phyloP scores from a whole-genome alignment of 2,329 filamentous ascomycete genomes.

The Paecilomyces variotii region DNA sequence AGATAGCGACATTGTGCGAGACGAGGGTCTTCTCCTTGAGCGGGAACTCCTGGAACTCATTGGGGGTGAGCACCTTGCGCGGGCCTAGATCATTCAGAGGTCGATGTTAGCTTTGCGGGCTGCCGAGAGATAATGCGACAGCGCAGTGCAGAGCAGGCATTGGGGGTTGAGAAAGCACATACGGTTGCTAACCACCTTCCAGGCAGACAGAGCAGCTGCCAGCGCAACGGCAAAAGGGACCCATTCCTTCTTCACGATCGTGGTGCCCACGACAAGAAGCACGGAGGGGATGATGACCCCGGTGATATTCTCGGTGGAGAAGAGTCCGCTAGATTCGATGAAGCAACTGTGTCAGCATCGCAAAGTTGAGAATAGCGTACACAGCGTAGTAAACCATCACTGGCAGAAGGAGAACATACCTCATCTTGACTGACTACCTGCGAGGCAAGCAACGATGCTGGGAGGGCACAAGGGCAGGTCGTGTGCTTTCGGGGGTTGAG shows the following conservation, averaged over 20 bases:
- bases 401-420: conserved; percentile 1
- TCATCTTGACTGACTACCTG: conserved; percentile 8
- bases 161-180: conserved; percentile 31
- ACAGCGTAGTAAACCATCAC: background rate
- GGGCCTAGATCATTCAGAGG: conserved; percentile 46
- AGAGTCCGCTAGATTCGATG: conserved; percentile 7
- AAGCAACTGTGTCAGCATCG: background rate
- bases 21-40: conserved; percentile 91
- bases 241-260: conserved; percentile 73
- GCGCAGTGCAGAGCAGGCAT: background rate
- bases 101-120: background rate
- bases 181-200: conserved; percentile 67
- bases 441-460: background rate
- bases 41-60: conserved; percentile 82
- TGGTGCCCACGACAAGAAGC: conserved; percentile 66
- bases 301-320: conserved; percentile 54
- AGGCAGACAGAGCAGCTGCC: conserved; percentile 58
- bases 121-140: background rate
- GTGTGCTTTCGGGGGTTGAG: background rate
- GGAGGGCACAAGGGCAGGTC: background rate
- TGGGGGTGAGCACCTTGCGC: conserved; percentile 77
- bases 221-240: conserved; percentile 60
- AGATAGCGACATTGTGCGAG: conserved; percentile 98
- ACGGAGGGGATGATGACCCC: conserved; percentile 78
- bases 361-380: background rate